phyloP scores from a whole-genome alignment of 352 stramenopile species.

The Phytophthora ramorum region DNA sequence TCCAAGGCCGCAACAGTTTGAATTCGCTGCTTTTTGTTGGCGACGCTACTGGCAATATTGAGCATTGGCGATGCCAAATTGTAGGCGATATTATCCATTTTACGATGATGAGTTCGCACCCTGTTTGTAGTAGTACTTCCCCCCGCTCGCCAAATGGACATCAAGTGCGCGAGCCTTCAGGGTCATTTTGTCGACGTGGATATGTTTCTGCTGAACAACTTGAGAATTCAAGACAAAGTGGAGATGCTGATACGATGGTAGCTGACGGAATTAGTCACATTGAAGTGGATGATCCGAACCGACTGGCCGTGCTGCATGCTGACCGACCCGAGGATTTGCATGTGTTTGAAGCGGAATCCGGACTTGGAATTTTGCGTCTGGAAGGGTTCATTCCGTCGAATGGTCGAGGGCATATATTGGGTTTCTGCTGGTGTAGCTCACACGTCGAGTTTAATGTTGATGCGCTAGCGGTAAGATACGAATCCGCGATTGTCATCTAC shows the following conservation, averaged over 20 bases:
- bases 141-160: slow-evolving; percentile 12
- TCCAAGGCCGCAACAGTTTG: slow-evolving; percentile 38
- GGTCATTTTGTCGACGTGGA: slow-evolving; percentile 44
- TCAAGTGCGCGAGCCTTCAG: slow-evolving; percentile 4
- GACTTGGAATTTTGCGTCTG: slow-evolving; percentile 74
- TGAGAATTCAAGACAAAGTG: slow-evolving; percentile 13
- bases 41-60: slow-evolving; percentile 55
- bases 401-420: slow-evolving; percentile 62
- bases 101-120: slow-evolving; percentile 74
- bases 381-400: slow-evolving; percentile 72
- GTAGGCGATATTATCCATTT: slow-evolving; percentile 60
- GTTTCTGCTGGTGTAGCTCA: slow-evolving; percentile 82
- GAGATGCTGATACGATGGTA: slow-evolving; percentile 2
- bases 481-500: slow-evolving; percentile 75
- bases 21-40: slow-evolving; percentile 87
- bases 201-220: slow-evolving; percentile 35
- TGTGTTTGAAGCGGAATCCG: slow-evolving; percentile 84
- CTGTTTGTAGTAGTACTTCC: slow-evolving; percentile 12
- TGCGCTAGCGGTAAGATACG: slow-evolving; percentile 75
- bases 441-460: slow-evolving; percentile 90
- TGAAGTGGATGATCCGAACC: slow-evolving; percentile 88
- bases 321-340: slow-evolving; percentile 56
- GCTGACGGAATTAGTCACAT: slow-evolving; percentile 63
- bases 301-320: slow-evolving; percentile 69
- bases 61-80: slow-evolving; percentile 83